Base-by-base conservation (phyloP, 78 protist genomes). In the slime mould (Dictyostelium discoideum) region DNA sequence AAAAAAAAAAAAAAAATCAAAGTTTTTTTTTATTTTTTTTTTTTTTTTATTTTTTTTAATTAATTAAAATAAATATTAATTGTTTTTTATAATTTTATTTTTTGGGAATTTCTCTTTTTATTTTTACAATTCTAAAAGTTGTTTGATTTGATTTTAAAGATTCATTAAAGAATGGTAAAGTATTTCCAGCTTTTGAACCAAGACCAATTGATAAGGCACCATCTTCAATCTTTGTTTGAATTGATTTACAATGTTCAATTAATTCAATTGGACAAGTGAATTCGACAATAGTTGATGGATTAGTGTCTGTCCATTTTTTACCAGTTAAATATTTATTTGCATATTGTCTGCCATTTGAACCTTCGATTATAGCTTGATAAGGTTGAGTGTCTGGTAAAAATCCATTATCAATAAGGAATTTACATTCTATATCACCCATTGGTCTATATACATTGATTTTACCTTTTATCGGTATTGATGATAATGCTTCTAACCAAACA, bases 151-250 rank as follows among this genome's bases (percentile, higher is more conserved):
- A 50, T 37, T 29, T 32, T 10, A 97, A 26, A 46, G 94, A 32
- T 18, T 92, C 93, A 48, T 97, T 97, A 63, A 97, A 97, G 3
- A 95, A 48, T 18, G 74, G 86, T 29, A 97, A n/a, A 40, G 97
- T 97, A n/a, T 80, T 42, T 3, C 98, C 98, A 14, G 98, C 98
- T 42, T 92, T 96, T 20, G 40, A 14, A 22, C 98, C 98, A 2
- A 97, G 82, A 50, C 98, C 98, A 97, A 97, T 97, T 13, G 94
- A 85, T 85, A 97, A 5, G 6, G 88, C 93, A 22, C 98, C 98
- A 37, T 97, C 98, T 83, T 97, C 98, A 16, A 84, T 57, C 67
- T 97, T 97, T 65, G 48, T 57, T 77, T 97, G 98, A 44, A 92
- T 94, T 9, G 78, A 81, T 48, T 82, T 84, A 18, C 96, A 65